Percentiles rank a stretch among this genome's conserved stretches.
Conservation (phyloP, 176 grass and related monocot genomes). For the Dendrocalamus sinicus region DNA sequence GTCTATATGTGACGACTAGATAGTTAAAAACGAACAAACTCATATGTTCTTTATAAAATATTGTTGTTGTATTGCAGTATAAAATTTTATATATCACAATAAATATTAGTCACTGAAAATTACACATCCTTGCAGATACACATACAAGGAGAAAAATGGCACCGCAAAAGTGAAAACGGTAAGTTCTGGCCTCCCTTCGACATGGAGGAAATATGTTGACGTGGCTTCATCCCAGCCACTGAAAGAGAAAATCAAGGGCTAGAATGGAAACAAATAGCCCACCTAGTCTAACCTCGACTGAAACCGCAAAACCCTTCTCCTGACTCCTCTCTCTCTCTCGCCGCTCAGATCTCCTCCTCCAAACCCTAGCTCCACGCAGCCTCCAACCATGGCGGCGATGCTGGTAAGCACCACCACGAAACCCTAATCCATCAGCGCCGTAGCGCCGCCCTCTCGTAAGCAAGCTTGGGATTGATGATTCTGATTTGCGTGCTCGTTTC, state of each 20-base stretch:
- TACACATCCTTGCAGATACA: too few species aligned
- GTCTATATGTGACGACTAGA: too few species aligned
- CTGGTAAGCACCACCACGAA: conserved; percentile 35
- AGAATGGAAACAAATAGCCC: not conserved
- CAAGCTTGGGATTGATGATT: not conserved
- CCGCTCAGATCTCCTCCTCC: conserved; percentile 21
- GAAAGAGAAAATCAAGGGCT: not conserved
- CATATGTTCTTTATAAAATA: too few species aligned
- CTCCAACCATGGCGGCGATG: conserved; percentile 57
- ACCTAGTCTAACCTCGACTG: not conserved
- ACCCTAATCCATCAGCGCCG: not conserved
- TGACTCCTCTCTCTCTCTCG: not conserved
- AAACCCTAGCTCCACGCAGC: conserved; percentile 36
- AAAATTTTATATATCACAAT: too few species aligned
- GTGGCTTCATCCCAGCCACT: not conserved
- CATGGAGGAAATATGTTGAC: not conserved
- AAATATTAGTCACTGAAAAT: too few species aligned
- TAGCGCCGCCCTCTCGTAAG: not conserved
- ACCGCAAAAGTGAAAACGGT: not conserved
- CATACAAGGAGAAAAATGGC: too few species aligned
- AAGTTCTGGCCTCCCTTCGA: not conserved
- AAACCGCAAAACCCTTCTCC: conserved; percentile 40
- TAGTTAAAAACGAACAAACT: too few species aligned
- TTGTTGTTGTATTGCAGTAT: too few species aligned
- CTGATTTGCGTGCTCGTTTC: not conserved